These are phyloP conservation scores for Pleochaeta shiraiana DNA, from an alignment of 2,329 filamentous ascomycete species.

Conservation along the genomic window DNA sequence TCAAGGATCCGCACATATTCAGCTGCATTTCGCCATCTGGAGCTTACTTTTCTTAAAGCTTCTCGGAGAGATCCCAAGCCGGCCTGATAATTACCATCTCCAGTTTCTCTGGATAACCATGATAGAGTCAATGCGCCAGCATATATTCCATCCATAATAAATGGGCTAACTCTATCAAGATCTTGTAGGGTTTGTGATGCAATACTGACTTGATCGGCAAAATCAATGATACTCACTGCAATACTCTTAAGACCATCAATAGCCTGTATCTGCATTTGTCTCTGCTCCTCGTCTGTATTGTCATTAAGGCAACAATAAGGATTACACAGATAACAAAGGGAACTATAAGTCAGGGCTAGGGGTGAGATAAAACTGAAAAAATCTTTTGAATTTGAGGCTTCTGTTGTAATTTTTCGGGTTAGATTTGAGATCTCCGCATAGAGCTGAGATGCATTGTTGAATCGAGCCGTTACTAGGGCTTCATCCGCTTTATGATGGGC, in stretches of 20 bases:
- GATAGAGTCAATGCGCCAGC: slow-evolving; percentile 19
- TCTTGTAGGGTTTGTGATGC: slow-evolving; percentile 11
- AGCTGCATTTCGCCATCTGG: slow-evolving; percentile 20
- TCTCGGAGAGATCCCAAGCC: slow-evolving; percentile 17
- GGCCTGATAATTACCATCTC: slow-evolving; percentile 15
- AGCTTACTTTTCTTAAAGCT: slow-evolving; percentile 16
- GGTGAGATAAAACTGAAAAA: slow-evolving; percentile 13
- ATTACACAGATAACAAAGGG: slow-evolving; percentile 19
- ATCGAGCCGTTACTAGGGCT: slow-evolving; percentile 11
- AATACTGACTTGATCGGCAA: slow-evolving; percentile 15
- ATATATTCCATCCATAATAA: slow-evolving; percentile 21
- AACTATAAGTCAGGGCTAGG: slow-evolving; percentile 14
- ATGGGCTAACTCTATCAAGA: slow-evolving; percentile 18
- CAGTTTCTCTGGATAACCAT: slow-evolving; percentile 21
- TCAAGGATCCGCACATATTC: slow-evolving; percentile 21
- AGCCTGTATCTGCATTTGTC: slow-evolving; percentile 18
- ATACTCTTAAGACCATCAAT: slow-evolving; percentile 18
- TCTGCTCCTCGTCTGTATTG: slow-evolving; percentile 10
- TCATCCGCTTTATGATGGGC: slow-evolving; percentile 15
- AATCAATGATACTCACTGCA: slow-evolving; percentile 15
- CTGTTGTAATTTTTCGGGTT: slow-evolving; percentile 12
- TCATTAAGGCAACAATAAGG: slow-evolving; percentile 18
- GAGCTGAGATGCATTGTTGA: slow-evolving; percentile 12
- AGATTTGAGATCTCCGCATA: slow-evolving; percentile 13
- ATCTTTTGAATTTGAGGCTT: slow-evolving; percentile 11